phyloP scores from a whole-genome alignment of 2,329 filamentous ascomycete species.

The Fusarium sp. region DNA sequence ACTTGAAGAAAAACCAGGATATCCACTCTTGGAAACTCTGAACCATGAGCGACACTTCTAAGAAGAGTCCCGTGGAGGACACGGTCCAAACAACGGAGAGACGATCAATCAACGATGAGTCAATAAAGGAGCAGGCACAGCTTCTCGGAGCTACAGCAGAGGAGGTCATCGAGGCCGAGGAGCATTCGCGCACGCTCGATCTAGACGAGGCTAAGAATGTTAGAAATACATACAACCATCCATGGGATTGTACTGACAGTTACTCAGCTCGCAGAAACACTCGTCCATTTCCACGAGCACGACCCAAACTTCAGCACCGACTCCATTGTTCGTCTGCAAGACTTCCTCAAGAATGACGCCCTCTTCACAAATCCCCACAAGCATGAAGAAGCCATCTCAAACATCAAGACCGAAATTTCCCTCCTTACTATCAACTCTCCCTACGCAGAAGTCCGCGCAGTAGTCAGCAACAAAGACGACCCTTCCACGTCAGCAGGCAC shows the following conservation, averaged over 20 bases:
- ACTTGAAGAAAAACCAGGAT: neutral
- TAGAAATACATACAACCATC: accelerated
- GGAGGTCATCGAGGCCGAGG: conserved; percentile 34
- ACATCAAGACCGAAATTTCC: conserved; percentile 65
- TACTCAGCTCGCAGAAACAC: conserved; percentile 22
- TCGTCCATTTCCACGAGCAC: conserved; percentile 35
- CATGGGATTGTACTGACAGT: neutral
- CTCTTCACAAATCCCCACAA: conserved; percentile 53
- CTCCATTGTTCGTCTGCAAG: conserved; percentile 24
- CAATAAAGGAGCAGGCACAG: conserved; percentile 2
- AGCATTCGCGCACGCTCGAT: conserved; percentile 17
- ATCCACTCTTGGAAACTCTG: neutral
- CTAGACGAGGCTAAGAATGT: conserved; percentile 26
- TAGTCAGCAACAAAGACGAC: conserved; percentile 66
- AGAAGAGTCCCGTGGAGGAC: conserved; percentile 1
- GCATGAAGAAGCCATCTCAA: conserved; percentile 57
- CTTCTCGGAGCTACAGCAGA: conserved; percentile 25
- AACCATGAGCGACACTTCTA: conserved; percentile 5
- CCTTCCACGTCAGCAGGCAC: conserved; percentile 62
- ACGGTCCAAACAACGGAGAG: neutral
- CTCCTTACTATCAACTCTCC: conserved; percentile 66
- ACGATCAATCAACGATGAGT: conserved; percentile 12
- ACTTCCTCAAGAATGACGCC: conserved; percentile 38
- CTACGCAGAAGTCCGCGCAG: conserved; percentile 66
- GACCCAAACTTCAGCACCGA: conserved; percentile 42